Conservation (phyloP, 2,329 filamentous ascomycete species). For the Verticillium klebahnii region DNA sequence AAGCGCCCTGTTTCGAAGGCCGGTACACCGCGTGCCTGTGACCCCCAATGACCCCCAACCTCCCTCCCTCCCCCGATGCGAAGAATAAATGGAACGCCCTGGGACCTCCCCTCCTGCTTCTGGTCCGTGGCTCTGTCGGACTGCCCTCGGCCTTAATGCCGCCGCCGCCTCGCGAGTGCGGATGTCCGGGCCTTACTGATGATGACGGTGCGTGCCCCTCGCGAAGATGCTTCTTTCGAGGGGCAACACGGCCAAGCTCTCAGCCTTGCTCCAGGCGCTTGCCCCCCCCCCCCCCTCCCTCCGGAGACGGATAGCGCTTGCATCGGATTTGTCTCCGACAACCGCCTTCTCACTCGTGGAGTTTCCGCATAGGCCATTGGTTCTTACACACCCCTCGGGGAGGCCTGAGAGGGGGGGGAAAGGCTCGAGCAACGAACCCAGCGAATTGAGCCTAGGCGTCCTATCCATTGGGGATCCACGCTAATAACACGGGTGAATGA, state of each 20-base stretch:
- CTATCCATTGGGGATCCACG: not conserved
- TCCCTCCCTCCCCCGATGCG: not conserved
- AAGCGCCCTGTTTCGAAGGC: conserved; percentile 12
- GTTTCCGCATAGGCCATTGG: not conserved
- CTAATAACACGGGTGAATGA: not conserved
- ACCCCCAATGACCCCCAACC: not conserved
- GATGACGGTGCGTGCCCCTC: not conserved
- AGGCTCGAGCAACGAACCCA: not conserved
- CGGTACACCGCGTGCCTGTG: not conserved
- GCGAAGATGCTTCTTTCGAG: not conserved
- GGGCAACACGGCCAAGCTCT: not conserved
- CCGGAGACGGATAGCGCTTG: not conserved
- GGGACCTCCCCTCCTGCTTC: not conserved
- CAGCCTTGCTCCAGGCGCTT: not conserved
- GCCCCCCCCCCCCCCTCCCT: not conserved
- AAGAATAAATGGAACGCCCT: not conserved
- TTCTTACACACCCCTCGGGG: not conserved
- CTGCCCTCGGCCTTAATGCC: not conserved
- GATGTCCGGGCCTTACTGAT: not conserved
- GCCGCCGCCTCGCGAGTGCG: not conserved
- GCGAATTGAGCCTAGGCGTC: not conserved
- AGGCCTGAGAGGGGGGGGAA: not conserved
- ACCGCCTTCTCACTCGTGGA: not conserved
- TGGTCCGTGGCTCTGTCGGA: not conserved
- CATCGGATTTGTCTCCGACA: not conserved